Base-by-base conservation (phyloP, 2,329 filamentous ascomycete genomes). In the Akanthomyces lecanii region DNA sequence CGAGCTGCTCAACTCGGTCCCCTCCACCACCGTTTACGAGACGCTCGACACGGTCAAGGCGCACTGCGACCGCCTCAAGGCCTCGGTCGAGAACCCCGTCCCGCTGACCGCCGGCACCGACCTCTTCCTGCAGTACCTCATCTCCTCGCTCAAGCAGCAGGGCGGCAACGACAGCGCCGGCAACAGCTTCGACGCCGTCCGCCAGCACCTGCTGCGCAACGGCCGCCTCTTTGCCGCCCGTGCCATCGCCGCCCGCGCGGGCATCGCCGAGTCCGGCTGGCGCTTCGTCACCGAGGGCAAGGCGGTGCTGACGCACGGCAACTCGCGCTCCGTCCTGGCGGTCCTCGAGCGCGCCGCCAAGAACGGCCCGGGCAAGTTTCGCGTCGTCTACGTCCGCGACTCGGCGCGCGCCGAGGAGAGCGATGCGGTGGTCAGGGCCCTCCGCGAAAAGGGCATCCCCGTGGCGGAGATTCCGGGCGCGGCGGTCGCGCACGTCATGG, bases 81-180 rank as follows among this genome's bases (percentile, higher is more conserved):
- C 82, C 63, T 86, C 88, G 23, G 89, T 96, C 60, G 83, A 89
- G 8, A 98, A 99, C 77, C 91, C 93, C 16, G 91, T 98, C 63
- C 94, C 93, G 5, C 86, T 98, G 18, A 92, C 91, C 55, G 95
- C 96, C 62, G 95, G 95, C 70, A 97, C 93, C 65, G 93, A 97
- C 75, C 86, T 98, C 64, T 98, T 99, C 81, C 90, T 95, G 74
- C 89, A 94, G 73, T 98, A 96, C 77, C 86, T 99, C 69, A 89
- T 97, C 71, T 87, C 88, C 63, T 92, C 83, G 66, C 81, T 89
- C 73, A 84, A 83, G 77, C 80, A 83, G 78, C 81, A 82, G 67
- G 77, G 78, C 57, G 72, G 72, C 38, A 4, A 10, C 38, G 14
- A 10, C 38, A 16, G 38, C 38, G 36, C 21, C 38, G 21, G n/a